Evolutionary conservation across 495 filamentous ascomycete species (phyloP), one percentile per base, ranked within the genome.

Genomic region (Pseudomonodictys pantanalensis): DNA sequence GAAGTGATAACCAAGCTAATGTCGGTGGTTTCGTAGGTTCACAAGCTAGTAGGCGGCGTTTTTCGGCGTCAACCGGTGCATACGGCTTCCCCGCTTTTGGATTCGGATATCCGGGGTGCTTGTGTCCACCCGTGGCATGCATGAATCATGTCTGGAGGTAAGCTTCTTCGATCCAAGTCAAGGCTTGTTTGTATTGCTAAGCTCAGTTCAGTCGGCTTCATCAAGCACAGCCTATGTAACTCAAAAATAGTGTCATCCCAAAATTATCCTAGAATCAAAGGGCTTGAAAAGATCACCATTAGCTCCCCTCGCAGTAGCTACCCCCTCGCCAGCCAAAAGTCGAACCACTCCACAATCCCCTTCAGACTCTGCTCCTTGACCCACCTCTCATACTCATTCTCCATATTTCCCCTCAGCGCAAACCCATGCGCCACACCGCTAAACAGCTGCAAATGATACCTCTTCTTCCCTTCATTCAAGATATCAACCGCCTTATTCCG

Each of bases 291-390:
- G 32, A 15, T 35, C 15, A 15, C 7, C 15, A 35, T 7, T 8
- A 35, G 15, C 7, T 8, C 8, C 32, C 15, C 8, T 35, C 8
- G 8, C 8, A 35, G 15, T 35, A 15, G 8, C 33, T 3, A 26
- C 23, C 44, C 26, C 24, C 29, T 20, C 18, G 8, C 45, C 10
- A 73, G 50, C 74, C 74, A 76, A 43, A 74, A 64, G 50, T 76
- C 61, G 44, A 75, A 75, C 73, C 73, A 75, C 12, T 65, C 64
- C 6, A 70, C 50, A 29, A 76, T 75, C 0, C 67, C 64, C 11
- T 49, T 53, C 17, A 70, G 64, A 56, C 72, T 72, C 58, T 73
- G 69, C 51, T 77, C 73, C 54, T 75, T 77, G n/a, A 43, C 45
- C 43, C 45, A 58, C 25, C 65, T 43, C 68, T 45, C 69, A 58